Evolutionary conservation across 2,329 filamentous ascomycete species (phyloP), one percentile per base, ranked within the genome.

Genomic region (Domatiomyces globalis): DNA sequence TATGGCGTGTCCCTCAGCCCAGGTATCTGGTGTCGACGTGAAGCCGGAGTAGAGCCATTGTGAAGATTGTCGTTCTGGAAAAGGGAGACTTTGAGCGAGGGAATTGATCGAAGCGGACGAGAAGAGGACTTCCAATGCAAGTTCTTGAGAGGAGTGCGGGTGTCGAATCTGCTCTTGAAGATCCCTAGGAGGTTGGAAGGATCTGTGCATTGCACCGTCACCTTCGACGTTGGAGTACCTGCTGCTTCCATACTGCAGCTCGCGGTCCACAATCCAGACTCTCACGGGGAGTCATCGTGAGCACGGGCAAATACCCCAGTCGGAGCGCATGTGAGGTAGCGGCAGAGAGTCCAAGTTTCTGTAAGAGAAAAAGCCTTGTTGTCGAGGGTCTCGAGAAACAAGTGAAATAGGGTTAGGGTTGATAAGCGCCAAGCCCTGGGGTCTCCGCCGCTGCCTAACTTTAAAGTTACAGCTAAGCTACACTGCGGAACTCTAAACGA

Each of bases 71-170:
- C 80, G 67, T 78, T 72, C 6, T 83, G 77, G n/a, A 89, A 74
- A 53, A 96, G 81, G 55, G 95, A 88, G 62, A 96, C 80, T 63
- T 95, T 87, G 43, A 98, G 79, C 10, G 87, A 89, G 63, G 88
- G 84, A 66, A 98, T 98, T 12, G 92, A 95, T 58, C 92, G 84
- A 36, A 96, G 72, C 2, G 92, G 92, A 0, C 92, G 84, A 25
- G 84, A 84, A 55, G 94, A 87, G 12, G 92, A 95, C 67, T 96
- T 94, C 92, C 92, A 98, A 64, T 96, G 87, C 45, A 98, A 80
- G 63, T 96, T 94, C 57, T 83, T 84, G 39, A 98, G 75, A 33
- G 92, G 92, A 0, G 96, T 76, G 52, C 89, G 81, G 2, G 86
- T 80, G 9, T 84, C 83, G 44, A 96, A 73, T 49, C 89, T 81